phyloP scores from a whole-genome alignment of 2,329 filamentous ascomycete genomes.

The Zymoseptoria ardabiliae region DNA sequence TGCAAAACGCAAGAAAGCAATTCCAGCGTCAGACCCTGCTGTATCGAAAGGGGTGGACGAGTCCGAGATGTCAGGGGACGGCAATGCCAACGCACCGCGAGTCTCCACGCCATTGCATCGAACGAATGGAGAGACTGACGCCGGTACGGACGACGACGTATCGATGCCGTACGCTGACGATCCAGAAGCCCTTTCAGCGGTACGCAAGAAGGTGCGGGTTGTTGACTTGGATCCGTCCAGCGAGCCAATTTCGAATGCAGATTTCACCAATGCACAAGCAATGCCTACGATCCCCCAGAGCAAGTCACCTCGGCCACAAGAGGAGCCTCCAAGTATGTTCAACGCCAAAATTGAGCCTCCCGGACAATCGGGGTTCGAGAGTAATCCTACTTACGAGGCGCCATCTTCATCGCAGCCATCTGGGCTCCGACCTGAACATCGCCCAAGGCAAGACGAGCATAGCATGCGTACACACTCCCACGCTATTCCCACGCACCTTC shows the following conservation, averaged over 20 bases:
- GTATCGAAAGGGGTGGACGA: constrained; percentile 9
- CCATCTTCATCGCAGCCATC: background rate
- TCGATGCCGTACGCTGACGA: constrained; percentile 21
- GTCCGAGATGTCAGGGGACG: background rate
- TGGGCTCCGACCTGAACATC: background rate
- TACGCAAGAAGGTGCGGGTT: constrained; percentile 21
- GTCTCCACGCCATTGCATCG: background rate
- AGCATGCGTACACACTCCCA: constrained; percentile 12
- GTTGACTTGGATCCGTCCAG: constrained; percentile 15
- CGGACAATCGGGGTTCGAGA: background rate
- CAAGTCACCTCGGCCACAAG: background rate
- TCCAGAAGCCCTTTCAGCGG: constrained; percentile 17
- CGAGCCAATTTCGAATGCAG: constrained; percentile 17
- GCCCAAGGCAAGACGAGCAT: constrained; percentile 19
- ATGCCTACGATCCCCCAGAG: background rate
- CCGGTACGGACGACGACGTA: background rate
- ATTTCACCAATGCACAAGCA: constrained; percentile 8
- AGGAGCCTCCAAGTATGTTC: constrained; percentile 5
- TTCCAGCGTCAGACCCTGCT: constrained; percentile 12
- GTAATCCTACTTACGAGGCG: background rate
- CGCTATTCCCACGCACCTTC: constrained; percentile 19
- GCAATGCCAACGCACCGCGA: background rate
- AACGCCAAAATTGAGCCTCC: constrained; percentile 2
- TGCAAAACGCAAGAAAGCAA: constrained; percentile 53
- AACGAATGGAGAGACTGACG: background rate